phyloP scores from a whole-genome alignment of 345 rosid genomes.

The Corchorus capsularis region DNA sequence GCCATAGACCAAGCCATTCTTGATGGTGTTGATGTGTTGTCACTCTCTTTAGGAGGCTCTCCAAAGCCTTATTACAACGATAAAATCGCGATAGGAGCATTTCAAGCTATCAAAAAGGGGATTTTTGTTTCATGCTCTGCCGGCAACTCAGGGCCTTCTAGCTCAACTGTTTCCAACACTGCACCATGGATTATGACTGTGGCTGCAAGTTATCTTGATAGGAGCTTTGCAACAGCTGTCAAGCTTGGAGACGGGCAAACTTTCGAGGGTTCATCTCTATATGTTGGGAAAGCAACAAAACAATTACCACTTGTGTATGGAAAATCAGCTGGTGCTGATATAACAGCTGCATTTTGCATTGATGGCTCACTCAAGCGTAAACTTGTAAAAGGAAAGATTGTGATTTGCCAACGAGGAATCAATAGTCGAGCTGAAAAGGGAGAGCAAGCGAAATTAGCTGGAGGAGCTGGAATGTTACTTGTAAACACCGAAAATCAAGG shows the following conservation, averaged over 20 bases:
- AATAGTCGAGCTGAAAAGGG: conserved; percentile 18
- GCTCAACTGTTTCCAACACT: conserved; percentile 24
- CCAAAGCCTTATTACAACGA: conserved; percentile 22
- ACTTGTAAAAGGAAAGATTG: conserved; percentile 45
- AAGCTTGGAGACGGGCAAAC: conserved; percentile 32
- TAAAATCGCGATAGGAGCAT: conserved; percentile 32
- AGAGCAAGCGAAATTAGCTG: conserved; percentile 10
- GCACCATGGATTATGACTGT: conserved; percentile 39
- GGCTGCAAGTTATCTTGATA: conserved; percentile 39
- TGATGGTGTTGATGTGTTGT: conserved; percentile 39
- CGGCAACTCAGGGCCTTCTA: conserved; percentile 26
- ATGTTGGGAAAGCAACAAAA: conserved; percentile 32
- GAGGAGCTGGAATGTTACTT: conserved; percentile 14
- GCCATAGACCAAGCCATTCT: conserved; percentile 40
- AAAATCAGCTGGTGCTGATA: neutral
- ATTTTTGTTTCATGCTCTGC: conserved; percentile 34
- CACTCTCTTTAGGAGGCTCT: conserved; percentile 26
- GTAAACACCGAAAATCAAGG: conserved; percentile 8
- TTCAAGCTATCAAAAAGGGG: conserved; percentile 32
- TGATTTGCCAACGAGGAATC: conserved; percentile 33
- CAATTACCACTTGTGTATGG: conserved; percentile 12
- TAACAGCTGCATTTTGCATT: conserved; percentile 3
- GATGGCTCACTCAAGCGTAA: conserved; percentile 31
- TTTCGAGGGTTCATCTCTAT: conserved; percentile 24
- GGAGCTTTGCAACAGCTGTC: conserved; percentile 30